These are phyloP conservation scores for Phylloporus arenicola DNA, from an alignment of 768 basidiomycete genomes.

Conservation along the genomic window DNA sequence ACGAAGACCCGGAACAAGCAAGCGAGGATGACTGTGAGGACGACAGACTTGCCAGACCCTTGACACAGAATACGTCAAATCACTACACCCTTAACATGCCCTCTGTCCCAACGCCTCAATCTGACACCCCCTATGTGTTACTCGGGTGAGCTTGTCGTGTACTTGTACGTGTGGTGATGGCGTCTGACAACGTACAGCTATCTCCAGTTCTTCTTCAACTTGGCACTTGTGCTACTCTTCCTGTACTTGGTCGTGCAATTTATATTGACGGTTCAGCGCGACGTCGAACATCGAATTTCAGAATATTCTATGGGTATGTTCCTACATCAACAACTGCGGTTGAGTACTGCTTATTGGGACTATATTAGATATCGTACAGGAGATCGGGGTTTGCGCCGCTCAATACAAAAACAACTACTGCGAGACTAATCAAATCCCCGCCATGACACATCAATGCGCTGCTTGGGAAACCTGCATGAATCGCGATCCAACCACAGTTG, in stretches of 20 bases:
- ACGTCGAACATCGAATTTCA: conserved; percentile 81
- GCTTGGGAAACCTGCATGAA: conserved; percentile 95
- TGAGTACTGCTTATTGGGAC: conserved; percentile 17
- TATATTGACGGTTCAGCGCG: conserved; percentile 83
- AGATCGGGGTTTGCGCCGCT: conserved; percentile 81
- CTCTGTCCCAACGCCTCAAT: conserved; percentile 47
- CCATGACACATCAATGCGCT: conserved; percentile 80
- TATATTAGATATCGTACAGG: conserved; percentile 76
- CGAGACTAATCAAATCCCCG: conserved; percentile 69
- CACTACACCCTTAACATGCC: conserved; percentile 84
- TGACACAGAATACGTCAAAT: conserved; percentile 58
- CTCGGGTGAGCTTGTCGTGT: conserved; percentile 58
- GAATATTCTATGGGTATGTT: conserved; percentile 81
- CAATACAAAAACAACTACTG: conserved; percentile 83
- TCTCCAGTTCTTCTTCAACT: conserved; percentile 91
- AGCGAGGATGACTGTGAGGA: conserved; percentile 49
- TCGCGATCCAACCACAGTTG: conserved; percentile 84
- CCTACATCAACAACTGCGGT: conserved; percentile 8
- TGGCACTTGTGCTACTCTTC: conserved; percentile 74
- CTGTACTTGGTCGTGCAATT: conserved; percentile 83
- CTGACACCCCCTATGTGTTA: conserved; percentile 74
- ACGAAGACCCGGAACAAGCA: conserved; percentile 32
- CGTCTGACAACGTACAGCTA: conserved; percentile 48
- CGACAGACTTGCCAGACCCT: conserved; percentile 33
- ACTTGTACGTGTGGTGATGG: conserved; percentile 6